Conservation (phyloP, 2,329 filamentous ascomycete species). For the Colletotrichum godetiae region DNA sequence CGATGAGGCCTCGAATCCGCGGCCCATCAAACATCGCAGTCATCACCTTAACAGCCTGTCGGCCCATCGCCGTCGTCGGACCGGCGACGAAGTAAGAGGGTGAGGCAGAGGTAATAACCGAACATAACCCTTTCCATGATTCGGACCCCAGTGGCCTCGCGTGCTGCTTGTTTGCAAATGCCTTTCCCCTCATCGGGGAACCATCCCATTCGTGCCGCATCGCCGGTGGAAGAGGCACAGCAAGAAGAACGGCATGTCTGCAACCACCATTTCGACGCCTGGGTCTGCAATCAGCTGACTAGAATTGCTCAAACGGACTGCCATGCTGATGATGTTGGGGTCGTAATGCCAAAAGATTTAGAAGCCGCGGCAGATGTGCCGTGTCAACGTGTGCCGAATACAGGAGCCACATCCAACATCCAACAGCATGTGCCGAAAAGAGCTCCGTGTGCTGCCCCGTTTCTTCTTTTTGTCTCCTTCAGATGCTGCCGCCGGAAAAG, state of each 20-base stretch:
- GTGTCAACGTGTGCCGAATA: neutral
- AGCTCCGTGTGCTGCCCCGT: slow-evolving; percentile 22
- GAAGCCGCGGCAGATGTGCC: slow-evolving; percentile 5
- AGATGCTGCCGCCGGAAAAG: slow-evolving; percentile 22
- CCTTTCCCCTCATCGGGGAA: neutral
- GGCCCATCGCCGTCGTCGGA: neutral
- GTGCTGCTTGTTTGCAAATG: neutral
- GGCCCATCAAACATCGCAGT: slow-evolving; percentile 1
- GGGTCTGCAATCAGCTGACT: slow-evolving; percentile 27
- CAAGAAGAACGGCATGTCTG: neutral
- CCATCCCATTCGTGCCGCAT: slow-evolving; percentile 21
- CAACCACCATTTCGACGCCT: neutral
- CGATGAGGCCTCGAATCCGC: slow-evolving; percentile 1
- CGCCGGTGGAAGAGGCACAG: neutral
- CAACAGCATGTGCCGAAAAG: slow-evolving; percentile 15
- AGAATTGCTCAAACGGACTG: neutral
- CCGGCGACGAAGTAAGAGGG: neutral
- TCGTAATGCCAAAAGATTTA: slow-evolving; percentile 16
- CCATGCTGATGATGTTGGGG: slow-evolving; percentile 1
- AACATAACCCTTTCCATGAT: neutral
- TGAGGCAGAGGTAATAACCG: neutral
- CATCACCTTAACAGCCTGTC: neutral
- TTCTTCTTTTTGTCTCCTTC: neutral
- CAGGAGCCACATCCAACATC: slow-evolving; percentile 1
- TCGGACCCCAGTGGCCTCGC: slow-evolving; percentile 18